Base-by-base conservation (phyloP, 345 rosid genomes). In the Lenwebbia sp. region DNA sequence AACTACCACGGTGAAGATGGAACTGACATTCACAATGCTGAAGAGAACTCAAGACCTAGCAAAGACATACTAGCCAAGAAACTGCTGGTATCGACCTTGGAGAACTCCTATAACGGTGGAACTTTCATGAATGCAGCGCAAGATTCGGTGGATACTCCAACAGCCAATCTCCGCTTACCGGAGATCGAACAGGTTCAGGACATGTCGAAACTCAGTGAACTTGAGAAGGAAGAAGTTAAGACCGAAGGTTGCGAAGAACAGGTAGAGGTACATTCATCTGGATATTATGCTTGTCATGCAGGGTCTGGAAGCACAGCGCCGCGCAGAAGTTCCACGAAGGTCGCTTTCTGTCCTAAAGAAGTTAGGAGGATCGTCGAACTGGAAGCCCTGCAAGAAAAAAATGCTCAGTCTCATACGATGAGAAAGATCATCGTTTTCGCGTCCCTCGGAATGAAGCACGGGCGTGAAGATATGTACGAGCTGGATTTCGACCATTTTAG, bases 281-380 rank as follows among this genome's bases (percentile, higher is more conserved):
- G 81, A 37, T 33, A 37, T 70, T 10, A 83, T 52, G 84, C 84
- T n/a, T 17, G 84, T 53, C 58, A 17, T 30, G 26, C 57, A 47
- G 47, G 50, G 37, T 30, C 65, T 2, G 87, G 84, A 56, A 87
- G 86, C 54, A 55, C 47, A 54, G 54, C 90, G 4, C 85, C 84
- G 11, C 81, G 22, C 81, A 70, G 22, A 37, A 70, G 21, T 70
- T 70, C 81, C 81, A 19, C 26, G 10, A 92, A 93, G 87, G 82
- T 91, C 37, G 93, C 95, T 82, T 92, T 93, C 85, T 93, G 95
- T 88, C 94, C 95, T 0, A 92, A 87, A 85, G 95, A 93, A 91
- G 90, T 90, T 21, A 89, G 86, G 88, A 88, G 86, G 83, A 90
- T 93, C 3, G 86, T 92, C 1, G 93, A 90, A 37, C 85, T 90